Evolutionary conservation across 441 rosid species (phyloP).

Genomic region (Mallotus repandus): DNA sequence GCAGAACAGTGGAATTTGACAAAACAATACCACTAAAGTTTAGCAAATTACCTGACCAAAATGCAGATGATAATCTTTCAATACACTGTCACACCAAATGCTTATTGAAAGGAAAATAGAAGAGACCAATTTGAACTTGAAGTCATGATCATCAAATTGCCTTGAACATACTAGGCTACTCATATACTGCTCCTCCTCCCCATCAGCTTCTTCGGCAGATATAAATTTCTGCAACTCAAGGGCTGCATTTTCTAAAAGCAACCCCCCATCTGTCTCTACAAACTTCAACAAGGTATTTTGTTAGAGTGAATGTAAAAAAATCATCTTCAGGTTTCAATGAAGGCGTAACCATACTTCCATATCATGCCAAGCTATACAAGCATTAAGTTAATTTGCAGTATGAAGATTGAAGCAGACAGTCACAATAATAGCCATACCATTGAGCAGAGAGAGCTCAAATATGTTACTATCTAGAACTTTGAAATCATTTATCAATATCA

Average conservation of each 20-base stretch:
- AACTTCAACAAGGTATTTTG: slow-evolving; percentile 54
- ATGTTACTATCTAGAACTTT: background rate
- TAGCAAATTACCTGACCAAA: slow-evolving; percentile 64
- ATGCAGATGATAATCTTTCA: slow-evolving; percentile 87
- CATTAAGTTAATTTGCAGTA: background rate
- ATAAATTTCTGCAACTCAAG: slow-evolving; percentile 61
- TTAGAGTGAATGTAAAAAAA: slow-evolving; percentile 23
- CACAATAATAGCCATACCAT: background rate
- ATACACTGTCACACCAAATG: slow-evolving; percentile 71
- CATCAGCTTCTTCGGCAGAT: slow-evolving; percentile 42
- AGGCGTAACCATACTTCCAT: background rate
- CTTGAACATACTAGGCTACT: slow-evolving; percentile 56
- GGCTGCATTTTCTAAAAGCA: slow-evolving; percentile 61
- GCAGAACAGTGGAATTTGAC: slow-evolving; percentile 2
- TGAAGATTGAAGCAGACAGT: background rate
- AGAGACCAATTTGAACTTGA: slow-evolving; percentile 49
- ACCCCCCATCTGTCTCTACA: slow-evolving; percentile 64
- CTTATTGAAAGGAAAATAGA: slow-evolving; percentile 65
- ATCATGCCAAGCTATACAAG: background rate
- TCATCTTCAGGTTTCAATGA: background rate
- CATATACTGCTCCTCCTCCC: slow-evolving; percentile 60
- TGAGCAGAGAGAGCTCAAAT: too few species aligned
- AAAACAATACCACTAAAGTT: slow-evolving; percentile 9
- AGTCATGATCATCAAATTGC: slow-evolving; percentile 40
- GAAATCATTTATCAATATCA: background rate